A percentile compares a stretch with the other conserved stretches of the same genome.
These are phyloP conservation scores for Prunus kanzakura DNA, from an alignment of 306 rosid genomes.

Conservation along the genomic window DNA sequence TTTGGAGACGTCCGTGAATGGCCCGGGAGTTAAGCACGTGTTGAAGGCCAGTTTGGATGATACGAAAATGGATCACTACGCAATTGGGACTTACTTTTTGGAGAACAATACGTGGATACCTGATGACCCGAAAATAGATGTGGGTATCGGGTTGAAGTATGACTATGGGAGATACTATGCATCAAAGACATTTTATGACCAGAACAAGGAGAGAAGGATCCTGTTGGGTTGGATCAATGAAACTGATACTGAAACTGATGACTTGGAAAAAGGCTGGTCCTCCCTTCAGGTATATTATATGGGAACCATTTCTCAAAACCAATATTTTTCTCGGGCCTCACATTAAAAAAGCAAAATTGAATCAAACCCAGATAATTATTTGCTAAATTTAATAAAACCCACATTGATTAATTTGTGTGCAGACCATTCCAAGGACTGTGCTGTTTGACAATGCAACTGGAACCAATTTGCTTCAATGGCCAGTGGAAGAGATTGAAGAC, in stretches of 20 bases:
- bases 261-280: constrained; percentile 76
- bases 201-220: constrained; percentile 50
- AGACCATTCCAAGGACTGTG: constrained; percentile 80
- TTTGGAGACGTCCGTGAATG: constrained; percentile 56
- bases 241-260: constrained; percentile 58
- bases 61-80: constrained; percentile 54
- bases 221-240: constrained; percentile 82
- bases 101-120: constrained; percentile 83
- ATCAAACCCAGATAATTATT: no score
- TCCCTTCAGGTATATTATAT: constrained; percentile 57
- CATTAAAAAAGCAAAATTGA: no score
- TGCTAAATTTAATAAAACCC: no score
- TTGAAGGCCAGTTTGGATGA: constrained; percentile 79
- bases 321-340: background rate
- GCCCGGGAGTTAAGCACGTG: constrained; percentile 57
- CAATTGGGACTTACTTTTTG: constrained; percentile 57
- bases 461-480: constrained; percentile 68
- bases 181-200: constrained; percentile 81
- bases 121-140: constrained; percentile 72
- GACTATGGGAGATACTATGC: constrained; percentile 90
- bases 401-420: background rate
- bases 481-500: constrained; percentile 76
- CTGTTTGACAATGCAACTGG: constrained; percentile 65
- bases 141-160: constrained; percentile 67
- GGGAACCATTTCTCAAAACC: background rate